Percentiles rank a stretch among this genome's conserved stretches.
Evolutionary conservation across 2,329 filamentous ascomycete species (phyloP).

Genomic region (Aspergillus sp.): DNA sequence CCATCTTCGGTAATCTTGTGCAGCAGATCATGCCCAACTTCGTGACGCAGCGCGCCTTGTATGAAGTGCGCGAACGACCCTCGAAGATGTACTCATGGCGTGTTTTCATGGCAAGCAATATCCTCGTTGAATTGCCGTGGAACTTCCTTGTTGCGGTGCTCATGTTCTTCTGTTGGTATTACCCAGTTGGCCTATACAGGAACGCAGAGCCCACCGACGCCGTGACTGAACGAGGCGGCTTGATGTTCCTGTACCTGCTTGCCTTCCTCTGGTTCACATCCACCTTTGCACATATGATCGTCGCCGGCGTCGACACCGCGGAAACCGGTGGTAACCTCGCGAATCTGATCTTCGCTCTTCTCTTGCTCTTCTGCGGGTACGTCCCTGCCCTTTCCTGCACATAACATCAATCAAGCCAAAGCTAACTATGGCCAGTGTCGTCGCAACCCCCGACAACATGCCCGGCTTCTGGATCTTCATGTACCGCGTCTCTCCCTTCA

Average conservation of each 20-base stretch:
- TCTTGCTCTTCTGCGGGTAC: constrained; percentile 56
- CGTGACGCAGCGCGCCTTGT: constrained; percentile 57
- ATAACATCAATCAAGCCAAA: too few relatives aligned
- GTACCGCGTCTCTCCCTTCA: constrained; percentile 68
- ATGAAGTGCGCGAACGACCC: constrained; percentile 61
- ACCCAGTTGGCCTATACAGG: constrained; percentile 54
- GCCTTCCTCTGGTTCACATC: constrained; percentile 70
- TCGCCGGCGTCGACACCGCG: constrained; percentile 67
- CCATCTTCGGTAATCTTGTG: constrained; percentile 66
- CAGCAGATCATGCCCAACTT: constrained; percentile 61
- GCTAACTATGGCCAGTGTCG: constrained; percentile 27
- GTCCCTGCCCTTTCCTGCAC: not conserved
- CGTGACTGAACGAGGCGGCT: constrained; percentile 56
- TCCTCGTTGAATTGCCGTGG: constrained; percentile 70
- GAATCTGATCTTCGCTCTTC: constrained; percentile 60
- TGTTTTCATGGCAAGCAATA: constrained; percentile 68
- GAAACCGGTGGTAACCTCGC: constrained; percentile 67
- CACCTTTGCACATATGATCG: constrained; percentile 72
- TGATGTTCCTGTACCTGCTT: constrained; percentile 65
- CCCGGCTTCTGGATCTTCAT: constrained; percentile 78
- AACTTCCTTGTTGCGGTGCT: constrained; percentile 62
- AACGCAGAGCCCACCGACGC: constrained; percentile 41
- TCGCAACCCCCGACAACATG: constrained; percentile 56
- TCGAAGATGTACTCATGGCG: constrained; percentile 74
- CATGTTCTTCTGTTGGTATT: constrained; percentile 68